phyloP scores from a whole-genome alignment of 2,329 filamentous ascomycete species.

The Hirsutella rhossiliensis region DNA sequence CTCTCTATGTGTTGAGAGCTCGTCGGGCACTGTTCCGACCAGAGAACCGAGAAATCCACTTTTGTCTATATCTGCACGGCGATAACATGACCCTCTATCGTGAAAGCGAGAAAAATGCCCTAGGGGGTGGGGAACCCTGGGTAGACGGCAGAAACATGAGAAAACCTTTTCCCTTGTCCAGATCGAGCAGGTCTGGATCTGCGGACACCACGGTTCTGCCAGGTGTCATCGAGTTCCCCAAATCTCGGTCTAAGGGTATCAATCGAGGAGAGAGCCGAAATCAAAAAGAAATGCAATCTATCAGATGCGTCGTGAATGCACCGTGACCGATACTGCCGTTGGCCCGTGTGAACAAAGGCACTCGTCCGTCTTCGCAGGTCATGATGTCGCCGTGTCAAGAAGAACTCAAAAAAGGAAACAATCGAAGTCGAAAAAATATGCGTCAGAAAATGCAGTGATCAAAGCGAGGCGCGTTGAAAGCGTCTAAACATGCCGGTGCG shows the following conservation, averaged over 20 bases:
- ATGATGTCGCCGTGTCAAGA: conserved; percentile 29
- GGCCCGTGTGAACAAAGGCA: conserved; percentile 18
- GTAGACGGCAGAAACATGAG: conserved; percentile 25
- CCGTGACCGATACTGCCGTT: conserved; percentile 23
- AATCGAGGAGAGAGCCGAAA: conserved; percentile 29
- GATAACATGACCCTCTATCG: conserved; percentile 33
- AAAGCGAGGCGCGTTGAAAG: conserved; percentile 7
- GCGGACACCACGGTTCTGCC: conserved; percentile 23
- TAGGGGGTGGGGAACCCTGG: conserved; percentile 20
- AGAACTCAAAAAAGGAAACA: conserved; percentile 10
- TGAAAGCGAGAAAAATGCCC: conserved; percentile 28
- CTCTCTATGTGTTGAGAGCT: conserved; percentile 19
- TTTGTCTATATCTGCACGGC: conserved; percentile 47
- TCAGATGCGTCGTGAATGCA: conserved; percentile 30
- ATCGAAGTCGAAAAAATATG: conserved; percentile 4
- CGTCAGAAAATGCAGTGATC: conserved; percentile 11
- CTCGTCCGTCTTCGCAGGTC: conserved; percentile 23
- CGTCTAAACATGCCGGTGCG: conserved; percentile 6
- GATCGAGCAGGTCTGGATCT: conserved; percentile 22
- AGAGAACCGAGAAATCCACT: conserved; percentile 53
- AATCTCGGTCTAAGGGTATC: conserved; percentile 32
- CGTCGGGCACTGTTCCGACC: conserved; percentile 26
- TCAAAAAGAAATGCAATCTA: conserved; percentile 32
- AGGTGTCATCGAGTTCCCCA: conserved; percentile 24
- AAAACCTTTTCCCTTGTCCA: conserved; percentile 21